phyloP scores from a whole-genome alignment of 176 grass and related monocot genomes.

The Rhynchospora tenuis region DNA sequence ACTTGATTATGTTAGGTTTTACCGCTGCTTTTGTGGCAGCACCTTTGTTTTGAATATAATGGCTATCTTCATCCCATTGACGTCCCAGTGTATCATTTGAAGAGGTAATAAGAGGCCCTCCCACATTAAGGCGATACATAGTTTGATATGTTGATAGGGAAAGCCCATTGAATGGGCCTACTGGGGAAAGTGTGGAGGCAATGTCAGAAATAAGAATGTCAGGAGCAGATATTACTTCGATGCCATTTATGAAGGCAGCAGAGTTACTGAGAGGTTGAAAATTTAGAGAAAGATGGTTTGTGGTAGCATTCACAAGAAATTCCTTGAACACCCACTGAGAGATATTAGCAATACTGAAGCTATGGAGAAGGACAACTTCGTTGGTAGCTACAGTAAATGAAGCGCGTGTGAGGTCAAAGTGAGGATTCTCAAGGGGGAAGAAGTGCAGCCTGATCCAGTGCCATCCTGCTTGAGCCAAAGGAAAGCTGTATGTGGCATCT shows the following conservation, averaged over 20 bases:
- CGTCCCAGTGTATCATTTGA: conserved; percentile 67
- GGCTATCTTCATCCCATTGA: conserved; percentile 52
- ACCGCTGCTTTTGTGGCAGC: conserved; percentile 37
- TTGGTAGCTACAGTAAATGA: conserved; percentile 63
- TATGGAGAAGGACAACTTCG: conserved; percentile 73
- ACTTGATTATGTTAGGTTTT: conserved; percentile 56
- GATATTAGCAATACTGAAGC: conserved; percentile 47
- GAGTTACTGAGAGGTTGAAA: conserved; percentile 68
- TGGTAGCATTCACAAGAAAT: conserved; percentile 44
- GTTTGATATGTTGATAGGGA: conserved; percentile 52
- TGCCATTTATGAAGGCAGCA: conserved; percentile 76
- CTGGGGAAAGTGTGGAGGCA: conserved; percentile 33
- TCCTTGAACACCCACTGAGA: conserved; percentile 50
- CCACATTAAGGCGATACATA: conserved; percentile 64
- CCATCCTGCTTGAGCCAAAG: conserved; percentile 62
- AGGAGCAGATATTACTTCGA: conserved; percentile 70
- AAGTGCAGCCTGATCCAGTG: conserved; percentile 90
- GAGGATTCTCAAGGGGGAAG: conserved; percentile 46
- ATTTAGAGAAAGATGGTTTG: conserved; percentile 48
- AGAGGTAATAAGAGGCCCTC: conserved; percentile 42
- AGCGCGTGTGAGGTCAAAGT: conserved; percentile 67
- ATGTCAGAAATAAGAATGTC: conserved; percentile 56
- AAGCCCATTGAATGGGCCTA: conserved; percentile 43
- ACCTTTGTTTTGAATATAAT: conserved; percentile 42
- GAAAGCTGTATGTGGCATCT: conserved; percentile 76